Evolutionary conservation across 1,284 basidiomycete species (phyloP), one percentile per base, ranked within the genome.

Genomic region (Retiboletus flavoniger): DNA sequence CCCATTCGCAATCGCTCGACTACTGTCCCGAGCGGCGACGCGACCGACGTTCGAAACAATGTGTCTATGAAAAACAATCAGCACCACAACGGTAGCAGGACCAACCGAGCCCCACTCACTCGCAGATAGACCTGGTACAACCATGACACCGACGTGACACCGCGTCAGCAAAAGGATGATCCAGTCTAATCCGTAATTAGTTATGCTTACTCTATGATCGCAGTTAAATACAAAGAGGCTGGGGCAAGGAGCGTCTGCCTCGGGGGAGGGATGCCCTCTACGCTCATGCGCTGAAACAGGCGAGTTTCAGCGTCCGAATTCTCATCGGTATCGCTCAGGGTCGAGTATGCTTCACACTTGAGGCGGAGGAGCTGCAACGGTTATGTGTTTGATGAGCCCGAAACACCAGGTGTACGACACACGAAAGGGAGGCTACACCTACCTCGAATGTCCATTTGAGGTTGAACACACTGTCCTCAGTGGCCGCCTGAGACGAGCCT

Each of bases 221-320:
- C 93, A 11, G 93, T 95, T 51, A 95, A 77, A 78, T 95, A 96
- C 43, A 95, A 70, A 16, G 90, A 87, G 24, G 93, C 89, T 4
- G 92, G 91, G 13, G 87, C 83, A n/a, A 95, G 72, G n/a, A 87
- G 73, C 3, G 77, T 66, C 31, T 78, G 62, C 50, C 78, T 81
- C 14, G 85, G 86, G 17, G 81, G 75, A 43, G 73, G 61, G 7
- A 73, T 64, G 16, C 78, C 77, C 42, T 69, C 76, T 55, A 59
- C 65, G 21, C 63, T 70, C 77, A 90, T 83, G 48, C 77, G 76
- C 52, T 84, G 81, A 59, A 82, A 78, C 50, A 91, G 74, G 49
- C 76, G 78, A 45, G 65, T 72, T 67, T 91, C 89, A 2, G 82
- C 80, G 19, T 78, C 78, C 19, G 79, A 75, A 64, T 92, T 85